phyloP scores from a whole-genome alignment of 2,329 filamentous ascomycete species.

The Incumbomyces lentus region DNA sequence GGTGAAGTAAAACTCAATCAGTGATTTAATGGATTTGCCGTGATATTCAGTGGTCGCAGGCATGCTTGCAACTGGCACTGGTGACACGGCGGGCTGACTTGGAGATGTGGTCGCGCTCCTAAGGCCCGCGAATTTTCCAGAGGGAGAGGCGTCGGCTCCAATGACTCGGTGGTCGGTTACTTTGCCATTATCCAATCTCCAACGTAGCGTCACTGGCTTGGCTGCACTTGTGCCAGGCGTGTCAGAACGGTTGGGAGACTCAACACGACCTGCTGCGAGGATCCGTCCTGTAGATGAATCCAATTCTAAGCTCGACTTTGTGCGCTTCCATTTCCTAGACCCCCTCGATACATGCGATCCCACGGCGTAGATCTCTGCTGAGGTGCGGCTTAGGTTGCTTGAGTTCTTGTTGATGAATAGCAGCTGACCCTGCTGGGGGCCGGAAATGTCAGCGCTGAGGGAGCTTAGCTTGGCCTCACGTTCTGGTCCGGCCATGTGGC shows the following conservation, averaged over 20 bases:
- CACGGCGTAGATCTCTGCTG: neutral
- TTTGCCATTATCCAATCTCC: neutral
- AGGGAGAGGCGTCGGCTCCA: neutral
- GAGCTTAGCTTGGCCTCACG: neutral
- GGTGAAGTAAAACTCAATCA: neutral
- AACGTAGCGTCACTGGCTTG: neutral
- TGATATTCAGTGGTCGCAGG: neutral
- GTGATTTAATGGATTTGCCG: neutral
- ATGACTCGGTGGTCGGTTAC: neutral
- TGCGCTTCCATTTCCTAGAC: neutral
- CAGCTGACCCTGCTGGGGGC: neutral
- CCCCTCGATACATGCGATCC: neutral
- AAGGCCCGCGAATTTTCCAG: neutral
- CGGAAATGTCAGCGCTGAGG: neutral
- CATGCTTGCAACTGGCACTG: neutral
- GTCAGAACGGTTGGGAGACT: neutral
- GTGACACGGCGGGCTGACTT: neutral
- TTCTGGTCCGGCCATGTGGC: neutral
- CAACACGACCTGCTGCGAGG: neutral
- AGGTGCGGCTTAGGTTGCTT: neutral
- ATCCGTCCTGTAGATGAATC: neutral
- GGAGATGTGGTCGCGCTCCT: neutral
- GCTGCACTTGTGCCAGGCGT: neutral
- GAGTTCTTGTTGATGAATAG: neutral
- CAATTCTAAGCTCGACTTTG: neutral